Evolutionary conservation across 2,329 filamentous ascomycete species (phyloP).

Genomic region (Sporothrix humicola): DNA sequence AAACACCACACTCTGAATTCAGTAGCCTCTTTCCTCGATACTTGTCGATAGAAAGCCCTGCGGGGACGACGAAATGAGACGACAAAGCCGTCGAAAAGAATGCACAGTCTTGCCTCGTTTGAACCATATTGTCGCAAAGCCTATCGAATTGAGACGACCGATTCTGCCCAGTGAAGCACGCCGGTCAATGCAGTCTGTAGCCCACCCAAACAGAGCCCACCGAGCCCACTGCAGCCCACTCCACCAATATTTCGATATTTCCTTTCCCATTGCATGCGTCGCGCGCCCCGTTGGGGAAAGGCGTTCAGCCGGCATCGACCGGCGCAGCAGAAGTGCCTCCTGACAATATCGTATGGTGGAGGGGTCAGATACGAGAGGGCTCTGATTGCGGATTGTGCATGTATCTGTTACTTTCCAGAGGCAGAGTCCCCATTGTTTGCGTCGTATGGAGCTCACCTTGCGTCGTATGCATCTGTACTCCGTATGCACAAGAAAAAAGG

Average conservation of each 20-base stretch:
- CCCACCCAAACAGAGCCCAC: too few relatives aligned
- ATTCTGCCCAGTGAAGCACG: constrained; percentile 1
- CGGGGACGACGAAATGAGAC: constrained; percentile 10
- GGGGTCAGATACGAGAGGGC: too few relatives aligned
- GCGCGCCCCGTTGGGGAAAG: constrained; percentile 18
- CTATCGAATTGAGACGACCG: not conserved
- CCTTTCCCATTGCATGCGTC: not conserved
- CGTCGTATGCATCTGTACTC: not conserved
- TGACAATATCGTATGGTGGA: not conserved
- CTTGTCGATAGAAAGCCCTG: not conserved
- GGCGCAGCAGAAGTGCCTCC: constrained; percentile 5
- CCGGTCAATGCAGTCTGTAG: not conserved
- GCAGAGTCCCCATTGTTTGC: not conserved
- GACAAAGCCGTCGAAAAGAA: not conserved
- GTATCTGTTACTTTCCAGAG: too few relatives aligned
- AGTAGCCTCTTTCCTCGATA: not conserved
- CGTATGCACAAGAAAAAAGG: not conserved
- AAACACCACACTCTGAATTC: too few relatives aligned
- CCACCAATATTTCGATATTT: constrained; percentile 19
- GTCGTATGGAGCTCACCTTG: not conserved
- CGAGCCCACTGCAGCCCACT: not conserved
- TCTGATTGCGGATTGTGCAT: not conserved
- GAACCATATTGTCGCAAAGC: not conserved
- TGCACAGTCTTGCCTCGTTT: not conserved
- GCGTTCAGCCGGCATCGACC: constrained; percentile 24